Percentiles rank a stretch among this genome's conserved stretches.
phyloP scores from a whole-genome alignment of 1,284 basidiomycete genomes.

The Sparassis latifolia region DNA sequence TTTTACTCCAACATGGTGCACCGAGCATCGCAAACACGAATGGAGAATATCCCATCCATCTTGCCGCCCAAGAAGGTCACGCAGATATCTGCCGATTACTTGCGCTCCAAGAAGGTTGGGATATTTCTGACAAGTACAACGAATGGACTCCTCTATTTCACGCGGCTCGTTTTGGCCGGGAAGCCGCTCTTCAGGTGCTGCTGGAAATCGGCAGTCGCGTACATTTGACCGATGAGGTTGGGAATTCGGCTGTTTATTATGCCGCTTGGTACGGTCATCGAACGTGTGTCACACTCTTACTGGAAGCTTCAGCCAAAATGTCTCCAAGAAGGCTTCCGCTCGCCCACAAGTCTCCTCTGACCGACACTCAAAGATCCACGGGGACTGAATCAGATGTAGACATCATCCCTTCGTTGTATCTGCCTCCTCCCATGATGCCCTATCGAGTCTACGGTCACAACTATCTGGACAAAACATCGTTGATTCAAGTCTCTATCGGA shows the following conservation, averaged over 20 bases:
- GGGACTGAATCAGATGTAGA: constrained; percentile 73
- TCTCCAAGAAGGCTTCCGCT: constrained; percentile 11
- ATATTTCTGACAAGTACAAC: constrained; percentile 92
- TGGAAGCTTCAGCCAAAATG: constrained; percentile 37
- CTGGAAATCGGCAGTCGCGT: constrained; percentile 77
- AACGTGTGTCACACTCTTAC: constrained; percentile 68
- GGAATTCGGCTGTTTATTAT: constrained; percentile 86
- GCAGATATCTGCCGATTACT: constrained; percentile 77
- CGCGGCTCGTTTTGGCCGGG: constrained; percentile 85
- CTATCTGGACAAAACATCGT: constrained; percentile 82
- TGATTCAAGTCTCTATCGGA: constrained; percentile 88
- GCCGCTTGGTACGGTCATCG: constrained; percentile 98
- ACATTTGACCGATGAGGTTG: constrained; percentile 78
- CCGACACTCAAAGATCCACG: constrained; percentile 27
- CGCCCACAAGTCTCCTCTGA: constrained; percentile 23
- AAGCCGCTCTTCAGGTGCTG: constrained; percentile 71
- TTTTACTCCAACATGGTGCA: constrained; percentile 77
- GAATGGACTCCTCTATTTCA: constrained; percentile 99
- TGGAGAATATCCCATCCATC: constrained; percentile 93
- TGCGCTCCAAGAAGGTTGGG: constrained; percentile 74
- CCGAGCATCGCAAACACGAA: constrained; percentile 84
- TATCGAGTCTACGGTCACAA: constrained; percentile 89
- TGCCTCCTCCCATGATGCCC: constrained; percentile 98
- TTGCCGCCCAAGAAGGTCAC: constrained; percentile 97
- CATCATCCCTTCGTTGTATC: constrained; percentile 86